Evolutionary conservation across 179 eudicot genomes (phyloP), one percentile per base, ranked within the genome.

Genomic region (Beta lomatogona): DNA sequence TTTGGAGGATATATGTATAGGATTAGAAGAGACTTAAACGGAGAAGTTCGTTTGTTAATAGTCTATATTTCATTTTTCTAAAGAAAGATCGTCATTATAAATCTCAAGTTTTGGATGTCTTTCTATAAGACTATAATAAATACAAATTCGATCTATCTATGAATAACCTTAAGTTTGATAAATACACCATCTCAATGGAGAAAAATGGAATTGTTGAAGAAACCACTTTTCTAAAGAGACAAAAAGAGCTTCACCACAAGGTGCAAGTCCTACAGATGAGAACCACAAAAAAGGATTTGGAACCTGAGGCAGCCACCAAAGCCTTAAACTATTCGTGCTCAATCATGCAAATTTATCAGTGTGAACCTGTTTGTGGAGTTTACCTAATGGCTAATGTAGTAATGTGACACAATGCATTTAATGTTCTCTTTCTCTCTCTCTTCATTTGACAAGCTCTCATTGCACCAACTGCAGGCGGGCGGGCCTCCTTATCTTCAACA

Each of bases 361-460:
- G 41, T 36, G 41, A 36, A 36, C 41, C 9, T 77, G 31, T 79
- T 60, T 74, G 18, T 19, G 25, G 25, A 36, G n/a, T 54, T 66
- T 12, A 5, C 55, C 77, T 9, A 67, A 28, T 28, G 31, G 46
- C 77, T 9, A 67, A 28, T 28, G 31, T 28, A 28, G 31, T 28
- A 28, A 82, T 63, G 2, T 21, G 81, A 61, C 77, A 78, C 5
- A 36, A 14, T 66, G 79, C 85, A 83, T 77, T 82, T n/a, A 82
- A 55, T 76, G 68, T 13, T 52, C 36, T 50, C 3, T 28, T 16
- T 14, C 53, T 25, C 53, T 25, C n/a, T 41, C 57, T 71, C 52
- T 16, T 48, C 55, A 63, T 63, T 21, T 58, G n/a, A 58, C 63
- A 4, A 0, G 21, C 28, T 73, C 28, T 28, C 14, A 22, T 10